Base-by-base conservation (phyloP, 257 asterid species). In the Rubia yunnanensis region DNA sequence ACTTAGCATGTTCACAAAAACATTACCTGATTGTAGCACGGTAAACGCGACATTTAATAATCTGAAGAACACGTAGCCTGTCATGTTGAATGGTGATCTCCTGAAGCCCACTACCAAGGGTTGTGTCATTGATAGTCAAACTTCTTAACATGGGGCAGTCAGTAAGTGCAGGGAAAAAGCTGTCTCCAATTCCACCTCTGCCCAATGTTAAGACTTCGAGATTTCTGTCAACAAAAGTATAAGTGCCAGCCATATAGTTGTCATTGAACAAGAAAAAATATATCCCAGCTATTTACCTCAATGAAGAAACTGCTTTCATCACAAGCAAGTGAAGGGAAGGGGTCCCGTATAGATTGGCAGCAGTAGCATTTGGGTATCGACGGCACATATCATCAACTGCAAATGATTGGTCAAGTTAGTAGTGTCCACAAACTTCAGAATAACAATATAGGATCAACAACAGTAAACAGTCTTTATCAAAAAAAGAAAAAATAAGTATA, bases 361-460 rank as follows among this genome's bases (percentile, higher is more conserved):
- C 82, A 62, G 89, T 86, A 39, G 98, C 98, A 75, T 89, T 92
- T 65, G 98, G 96, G 75, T 89, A 89, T 46, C 98, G 89, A 28
- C 59, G 89, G 68, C 96, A 92, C 83, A 92, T 85, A 75, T 82
- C 91, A 76, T 84, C 95, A 80, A 92, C 98, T 92, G 72, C 56
- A 73, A 56, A 58, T 24, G 52, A 50, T 6, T 27, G 44, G 20
- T 27, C 49, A 63, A 31, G 30, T 80, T 70, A 76, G 67, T 48
- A 14, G 20, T 38, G 35, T 52, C 34, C 17, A 22, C 13, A 31
- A 22, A 8, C 10, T 52, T 20, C 14, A 50, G 56, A 57, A 52
- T 22, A 49, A 22, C 8, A 28, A 3, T 24, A 65, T 7, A 26
- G 22, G 36, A 52, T 52, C 23, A 27, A 34, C 9, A 52, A 52